Percentiles rank a stretch among this genome's conserved stretches.
Conservation (phyloP, 192 early-diverging fungal genomes). For the Cetraspora pellucida region DNA sequence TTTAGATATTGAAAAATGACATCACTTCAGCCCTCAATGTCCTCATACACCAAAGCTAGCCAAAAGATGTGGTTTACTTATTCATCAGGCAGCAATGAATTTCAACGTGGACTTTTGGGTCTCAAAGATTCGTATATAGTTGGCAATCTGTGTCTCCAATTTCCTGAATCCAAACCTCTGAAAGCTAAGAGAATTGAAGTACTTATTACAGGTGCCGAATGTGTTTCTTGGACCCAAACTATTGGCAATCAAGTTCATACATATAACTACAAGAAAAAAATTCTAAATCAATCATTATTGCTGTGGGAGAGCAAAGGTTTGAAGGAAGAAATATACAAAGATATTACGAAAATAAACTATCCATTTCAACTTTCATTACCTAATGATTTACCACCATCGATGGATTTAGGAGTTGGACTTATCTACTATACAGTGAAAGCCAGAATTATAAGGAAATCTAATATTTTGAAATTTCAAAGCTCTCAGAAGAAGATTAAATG, state of each 20-base stretch:
- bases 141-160: not conserved
- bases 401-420: not conserved
- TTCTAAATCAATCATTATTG: slow-evolving; percentile 13
- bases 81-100: not conserved
- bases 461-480: slow-evolving; percentile 27
- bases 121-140: not conserved
- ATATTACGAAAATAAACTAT: not conserved
- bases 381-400: slow-evolving; percentile 13
- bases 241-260: too few relatives aligned
- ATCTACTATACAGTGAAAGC: slow-evolving; percentile 20
- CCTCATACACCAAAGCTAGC: not conserved
- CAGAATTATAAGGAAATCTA: slow-evolving; percentile 9
- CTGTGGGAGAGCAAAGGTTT: slow-evolving; percentile 19
- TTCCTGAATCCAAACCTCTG: slow-evolving; percentile 9
- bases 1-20: not conserved
- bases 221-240: too few relatives aligned
- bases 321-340: not conserved
- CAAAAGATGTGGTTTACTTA: slow-evolving; percentile 17
- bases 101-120: slow-evolving; percentile 20
- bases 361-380: slow-evolving; percentile 12
- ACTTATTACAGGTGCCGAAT: not conserved
- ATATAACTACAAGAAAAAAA: too few relatives aligned
- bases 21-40: not conserved
- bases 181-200: slow-evolving; percentile 19
- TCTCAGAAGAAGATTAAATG: slow-evolving; percentile 16